These are phyloP conservation scores for Boletus subcaerulescens DNA, from an alignment of 768 basidiomycete genomes.

Conservation along the genomic window DNA sequence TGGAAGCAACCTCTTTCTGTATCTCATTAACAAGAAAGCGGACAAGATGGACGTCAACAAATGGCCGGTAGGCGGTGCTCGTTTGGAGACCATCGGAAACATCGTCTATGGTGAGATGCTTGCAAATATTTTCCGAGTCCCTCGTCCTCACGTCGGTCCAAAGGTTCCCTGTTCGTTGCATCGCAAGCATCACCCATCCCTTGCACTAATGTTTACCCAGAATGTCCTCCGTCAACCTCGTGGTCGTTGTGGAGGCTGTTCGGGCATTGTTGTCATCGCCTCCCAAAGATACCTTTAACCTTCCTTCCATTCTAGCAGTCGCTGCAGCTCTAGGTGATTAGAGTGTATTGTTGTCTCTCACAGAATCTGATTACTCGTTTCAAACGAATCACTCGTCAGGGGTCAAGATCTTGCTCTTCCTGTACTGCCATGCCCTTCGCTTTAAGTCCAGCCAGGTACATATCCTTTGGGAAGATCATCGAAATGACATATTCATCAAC, in stretches of 20 bases:
- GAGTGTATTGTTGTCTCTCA: not conserved
- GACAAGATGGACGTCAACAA: conserved; percentile 69
- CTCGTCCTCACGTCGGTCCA: conserved; percentile 1
- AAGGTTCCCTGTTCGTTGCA: conserved; percentile 47
- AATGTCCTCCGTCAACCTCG: conserved; percentile 89
- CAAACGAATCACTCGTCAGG: conserved; percentile 39
- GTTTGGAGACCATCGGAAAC: conserved; percentile 88
- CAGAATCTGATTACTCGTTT: not conserved
- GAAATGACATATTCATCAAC: conserved; percentile 90
- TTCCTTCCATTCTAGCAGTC: conserved; percentile 83
- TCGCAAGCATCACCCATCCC: not conserved
- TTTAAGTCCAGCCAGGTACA: conserved; percentile 86
- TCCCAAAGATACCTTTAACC: conserved; percentile 58
- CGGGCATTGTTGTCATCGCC: conserved; percentile 65
- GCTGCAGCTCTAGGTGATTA: conserved; percentile 65
- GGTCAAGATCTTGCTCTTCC: conserved; percentile 82
- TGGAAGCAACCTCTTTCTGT: conserved; percentile 79
- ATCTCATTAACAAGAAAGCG: conserved; percentile 75
- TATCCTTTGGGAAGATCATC: conserved; percentile 95
- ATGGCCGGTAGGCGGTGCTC: conserved; percentile 91
- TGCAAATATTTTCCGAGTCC: not conserved
- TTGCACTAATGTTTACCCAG: conserved; percentile 35
- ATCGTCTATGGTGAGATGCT: conserved; percentile 66
- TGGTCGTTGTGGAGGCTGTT: conserved; percentile 85
- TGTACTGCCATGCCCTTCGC: conserved; percentile 81